Conservation (phyloP, 2,329 filamentous ascomycete species). For the Botryotinia globosa region DNA sequence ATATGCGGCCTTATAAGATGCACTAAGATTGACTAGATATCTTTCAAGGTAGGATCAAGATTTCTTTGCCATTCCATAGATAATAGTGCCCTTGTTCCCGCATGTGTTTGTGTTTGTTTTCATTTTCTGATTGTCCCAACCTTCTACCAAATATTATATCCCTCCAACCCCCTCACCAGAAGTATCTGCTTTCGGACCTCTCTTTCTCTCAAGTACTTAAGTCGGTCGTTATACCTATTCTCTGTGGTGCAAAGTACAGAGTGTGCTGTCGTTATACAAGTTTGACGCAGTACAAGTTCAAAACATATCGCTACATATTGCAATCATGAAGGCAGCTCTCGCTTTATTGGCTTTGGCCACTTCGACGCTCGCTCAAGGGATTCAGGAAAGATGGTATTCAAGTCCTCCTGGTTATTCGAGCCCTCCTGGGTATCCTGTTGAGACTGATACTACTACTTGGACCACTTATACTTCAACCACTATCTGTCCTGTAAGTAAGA, state of each 20-base stretch:
- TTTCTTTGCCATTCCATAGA: conserved; percentile 9
- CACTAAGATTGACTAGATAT: conserved; percentile 2
- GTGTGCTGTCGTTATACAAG: conserved; percentile 14
- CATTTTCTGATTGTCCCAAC: neutral
- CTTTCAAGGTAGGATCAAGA: neutral
- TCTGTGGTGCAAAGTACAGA: conserved; percentile 13
- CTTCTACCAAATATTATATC: neutral
- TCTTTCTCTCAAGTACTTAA: conserved; percentile 11
- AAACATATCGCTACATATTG: conserved; percentile 3
- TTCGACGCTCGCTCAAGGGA: conserved; percentile 16
- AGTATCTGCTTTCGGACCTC: neutral
- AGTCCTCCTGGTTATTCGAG: conserved; percentile 10
- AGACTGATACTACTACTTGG: conserved; percentile 15
- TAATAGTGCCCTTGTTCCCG: conserved; percentile 9
- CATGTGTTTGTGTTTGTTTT: conserved; percentile 18
- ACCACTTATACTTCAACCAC: conserved; percentile 20
- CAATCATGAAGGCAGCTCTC: conserved; percentile 17
- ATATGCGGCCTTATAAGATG: conserved; percentile 12
- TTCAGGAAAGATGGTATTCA: conserved; percentile 18
- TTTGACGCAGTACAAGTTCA: neutral
- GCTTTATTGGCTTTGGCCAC: conserved; percentile 20
- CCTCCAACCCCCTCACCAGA: conserved; percentile 8
- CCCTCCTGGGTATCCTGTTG: conserved; percentile 1
- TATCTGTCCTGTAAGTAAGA: conserved; percentile 13
- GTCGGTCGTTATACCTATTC: conserved; percentile 16